Evolutionary conservation across 805 yeast genomes (phyloP), one percentile per base, ranked within the genome.

Genomic region (Metschnikowia aberdeeniae): DNA sequence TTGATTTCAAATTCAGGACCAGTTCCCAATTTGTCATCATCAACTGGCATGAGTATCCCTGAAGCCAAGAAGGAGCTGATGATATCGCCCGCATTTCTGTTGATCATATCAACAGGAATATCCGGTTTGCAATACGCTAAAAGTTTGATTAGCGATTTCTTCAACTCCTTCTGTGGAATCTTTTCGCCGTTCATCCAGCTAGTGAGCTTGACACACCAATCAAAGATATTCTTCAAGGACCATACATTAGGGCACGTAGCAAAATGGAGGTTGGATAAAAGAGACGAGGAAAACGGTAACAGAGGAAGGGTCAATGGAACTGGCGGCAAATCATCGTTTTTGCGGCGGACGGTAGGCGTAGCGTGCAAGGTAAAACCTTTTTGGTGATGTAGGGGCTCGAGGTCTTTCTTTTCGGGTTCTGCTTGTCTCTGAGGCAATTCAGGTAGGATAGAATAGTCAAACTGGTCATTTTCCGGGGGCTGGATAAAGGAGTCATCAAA

Each of bases 261-360:
- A 42, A 79, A 70, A 49, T 81, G 83, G n/a, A 66, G 62, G 17
- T 71, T 70, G 12, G 68, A 70, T 31, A 82, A 58, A 0, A 73
- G 62, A 10, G 76, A 69, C 0, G 84, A 73, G 3, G 78, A 62
- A 50, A 81, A 82, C 3, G 85, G 85, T 7, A 81, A 66, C 36
- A 75, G 70, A 0, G 87, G 86, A 14, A 79, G 54, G 36, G 69
- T 72, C 5, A 75, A 54, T 4, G 80, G 78, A 1, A 72, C 62
- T 0, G 73, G 72, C 0, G 80, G 80, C 9, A 73, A 56, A 4
- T 44, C 54, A 9, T 55, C 61, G 22, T 55, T 54, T 34, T 55
- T 58, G 17, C 52, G 41, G 26, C 43, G 36, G 6, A 35, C 19
- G 6, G 47, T 39, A 13, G 42, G 49, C 24, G 40, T 43, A 13